Conservation (phyloP, 306 rosid genomes). For the Castanospermum australe region DNA sequence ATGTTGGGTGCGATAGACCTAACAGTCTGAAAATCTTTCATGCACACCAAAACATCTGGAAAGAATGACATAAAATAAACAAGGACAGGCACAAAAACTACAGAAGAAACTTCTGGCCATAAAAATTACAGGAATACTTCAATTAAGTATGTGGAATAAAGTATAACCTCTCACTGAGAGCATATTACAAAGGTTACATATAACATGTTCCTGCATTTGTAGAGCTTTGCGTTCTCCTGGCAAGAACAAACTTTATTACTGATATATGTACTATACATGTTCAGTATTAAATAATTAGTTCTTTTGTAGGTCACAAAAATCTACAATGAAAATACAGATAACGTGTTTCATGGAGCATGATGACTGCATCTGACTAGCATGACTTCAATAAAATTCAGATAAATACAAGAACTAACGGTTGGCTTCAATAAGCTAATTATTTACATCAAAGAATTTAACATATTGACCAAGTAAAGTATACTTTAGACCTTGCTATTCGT, state of each 20-base stretch:
- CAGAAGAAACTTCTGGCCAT: conserved; percentile 11
- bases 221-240: background rate
- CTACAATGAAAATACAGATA: background rate
- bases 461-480: background rate
- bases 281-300: background rate
- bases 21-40: conserved; percentile 1
- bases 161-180: background rate
- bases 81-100: background rate
- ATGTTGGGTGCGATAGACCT: conserved; percentile 1
- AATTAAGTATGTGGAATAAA: background rate
- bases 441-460: background rate
- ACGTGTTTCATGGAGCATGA: background rate
- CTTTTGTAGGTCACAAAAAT: background rate
- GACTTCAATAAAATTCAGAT: conserved; percentile 9
- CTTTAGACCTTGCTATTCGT: background rate
- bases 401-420: background rate
- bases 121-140: background rate
- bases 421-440: background rate
- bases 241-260: background rate
- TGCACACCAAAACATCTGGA: background rate
- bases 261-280: background rate
- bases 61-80: background rate
- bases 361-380: background rate
- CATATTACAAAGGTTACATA: background rate
- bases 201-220: background rate